These are phyloP conservation scores for Teunomyces pallodes DNA, from an alignment of 805 yeast species.

Conservation along the genomic window DNA sequence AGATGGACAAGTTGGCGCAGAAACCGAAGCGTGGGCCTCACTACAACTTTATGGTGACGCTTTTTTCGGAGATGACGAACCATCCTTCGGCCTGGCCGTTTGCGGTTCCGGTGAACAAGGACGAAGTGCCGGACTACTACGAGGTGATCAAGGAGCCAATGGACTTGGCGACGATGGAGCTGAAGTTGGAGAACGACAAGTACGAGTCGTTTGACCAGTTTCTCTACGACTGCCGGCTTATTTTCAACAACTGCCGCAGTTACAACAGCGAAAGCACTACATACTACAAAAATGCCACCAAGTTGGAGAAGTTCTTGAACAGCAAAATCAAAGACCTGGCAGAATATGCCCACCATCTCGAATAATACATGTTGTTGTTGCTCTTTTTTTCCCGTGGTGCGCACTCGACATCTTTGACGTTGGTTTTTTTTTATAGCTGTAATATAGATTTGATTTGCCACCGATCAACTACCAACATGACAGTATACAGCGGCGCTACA, in stretches of 20 bases:
- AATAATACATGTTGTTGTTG: conserved; percentile 24
- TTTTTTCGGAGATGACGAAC: conserved; percentile 83
- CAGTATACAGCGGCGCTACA: conserved; percentile 45
- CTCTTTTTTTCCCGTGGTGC: neutral
- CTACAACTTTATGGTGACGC: conserved; percentile 86
- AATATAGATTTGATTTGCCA: neutral
- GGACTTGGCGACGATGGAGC: conserved; percentile 96
- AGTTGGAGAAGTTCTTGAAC: conserved; percentile 85
- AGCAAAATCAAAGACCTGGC: conserved; percentile 84
- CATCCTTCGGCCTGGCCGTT: conserved; percentile 99
- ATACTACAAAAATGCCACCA: conserved; percentile 90
- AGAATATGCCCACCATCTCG: conserved; percentile 82
- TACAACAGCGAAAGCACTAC: conserved; percentile 95
- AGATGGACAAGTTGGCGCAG: conserved; percentile 95
- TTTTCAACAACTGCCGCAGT: conserved; percentile 86
- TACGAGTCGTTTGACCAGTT: conserved; percentile 90
- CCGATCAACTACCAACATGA: neutral
- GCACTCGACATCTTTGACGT: neutral
- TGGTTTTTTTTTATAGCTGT: no score
- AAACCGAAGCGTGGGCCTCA: conserved; percentile 94
- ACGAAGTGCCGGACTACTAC: conserved; percentile 94
- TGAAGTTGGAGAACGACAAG: conserved; percentile 84
- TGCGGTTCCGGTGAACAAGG: conserved; percentile 85
- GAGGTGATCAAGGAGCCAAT: conserved; percentile 96
- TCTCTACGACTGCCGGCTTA: conserved; percentile 79